Conservation (phyloP, 306 rosid species). For the Cicer cuneatum region DNA sequence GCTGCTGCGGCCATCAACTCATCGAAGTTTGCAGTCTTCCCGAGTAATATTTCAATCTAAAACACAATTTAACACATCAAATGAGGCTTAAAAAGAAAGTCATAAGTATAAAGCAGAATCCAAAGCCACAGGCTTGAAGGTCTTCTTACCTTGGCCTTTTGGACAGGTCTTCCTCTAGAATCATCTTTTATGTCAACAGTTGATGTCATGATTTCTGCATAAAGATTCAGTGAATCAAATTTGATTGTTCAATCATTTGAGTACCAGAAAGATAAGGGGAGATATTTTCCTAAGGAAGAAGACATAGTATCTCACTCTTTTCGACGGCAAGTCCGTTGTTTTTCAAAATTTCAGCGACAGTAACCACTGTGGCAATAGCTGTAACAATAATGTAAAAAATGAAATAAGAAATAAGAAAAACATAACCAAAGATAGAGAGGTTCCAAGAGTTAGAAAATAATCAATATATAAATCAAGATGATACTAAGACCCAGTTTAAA, state of each 20-base stretch:
- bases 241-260: neutral
- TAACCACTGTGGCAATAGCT: constrained; percentile 86
- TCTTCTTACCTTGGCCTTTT: constrained; percentile 72
- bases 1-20: constrained; percentile 72
- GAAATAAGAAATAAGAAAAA: constrained; percentile 33
- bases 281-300: neutral
- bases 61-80: constrained; percentile 17
- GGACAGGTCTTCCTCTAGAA: constrained; percentile 70
- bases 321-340: constrained; percentile 80
- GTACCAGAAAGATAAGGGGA: neutral
- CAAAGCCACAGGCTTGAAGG: neutral
- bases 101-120: constrained; percentile 20
- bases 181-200: constrained; percentile 78
- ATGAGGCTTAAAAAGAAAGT: constrained; percentile 9
- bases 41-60: constrained; percentile 76
- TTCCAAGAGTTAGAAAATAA: neutral
- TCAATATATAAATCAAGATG: neutral
- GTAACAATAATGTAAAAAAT: constrained; percentile 29
- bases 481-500: neutral
- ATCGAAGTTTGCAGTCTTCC: constrained; percentile 77
- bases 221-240: constrained; percentile 27
- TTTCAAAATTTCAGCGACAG: constrained; percentile 82
- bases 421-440: neutral
- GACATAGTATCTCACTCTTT: constrained; percentile 58
- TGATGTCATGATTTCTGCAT: constrained; percentile 67